Percentiles rank a stretch among this genome's conserved stretches.
phyloP scores from a whole-genome alignment of 441 rosid species.

The Viola pubescens region DNA sequence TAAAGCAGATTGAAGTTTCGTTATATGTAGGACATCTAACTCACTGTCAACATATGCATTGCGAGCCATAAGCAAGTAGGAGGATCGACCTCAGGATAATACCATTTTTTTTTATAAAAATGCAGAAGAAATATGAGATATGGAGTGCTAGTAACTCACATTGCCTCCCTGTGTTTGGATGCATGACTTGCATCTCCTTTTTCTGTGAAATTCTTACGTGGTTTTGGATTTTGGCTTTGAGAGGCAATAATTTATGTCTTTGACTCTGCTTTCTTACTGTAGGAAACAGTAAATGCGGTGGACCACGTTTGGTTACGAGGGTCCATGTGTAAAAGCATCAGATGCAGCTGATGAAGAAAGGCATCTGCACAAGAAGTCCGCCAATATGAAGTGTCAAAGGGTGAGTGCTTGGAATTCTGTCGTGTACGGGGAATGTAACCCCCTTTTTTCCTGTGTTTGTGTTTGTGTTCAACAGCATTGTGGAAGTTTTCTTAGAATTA shows the following conservation, averaged over 20 bases:
- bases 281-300: constrained; percentile 9
- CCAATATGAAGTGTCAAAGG: constrained; percentile 30
- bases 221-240: background rate
- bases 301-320: constrained; percentile 14
- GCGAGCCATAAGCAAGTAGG: too few species aligned
- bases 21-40: too few species aligned
- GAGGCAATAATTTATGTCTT: background rate
- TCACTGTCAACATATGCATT: too few species aligned
- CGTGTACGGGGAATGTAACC: background rate
- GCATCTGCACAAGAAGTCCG: constrained; percentile 21
- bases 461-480: too few species aligned
- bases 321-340: constrained; percentile 15
- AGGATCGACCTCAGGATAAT: too few species aligned
- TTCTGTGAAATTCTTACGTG: background rate
- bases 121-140: too few species aligned
- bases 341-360: constrained; percentile 30
- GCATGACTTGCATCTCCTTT: background rate
- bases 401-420: constrained; percentile 21
- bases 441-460: background rate
- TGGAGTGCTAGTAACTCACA: too few species aligned
- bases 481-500: too few species aligned
- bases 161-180: too few species aligned
- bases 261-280: constrained; percentile 8
- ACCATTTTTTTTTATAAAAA: too few species aligned
- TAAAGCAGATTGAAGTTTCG: too few species aligned